These are phyloP conservation scores for Celoporthe dispersa DNA, from an alignment of 2,329 filamentous ascomycete species.

Conservation along the genomic window DNA sequence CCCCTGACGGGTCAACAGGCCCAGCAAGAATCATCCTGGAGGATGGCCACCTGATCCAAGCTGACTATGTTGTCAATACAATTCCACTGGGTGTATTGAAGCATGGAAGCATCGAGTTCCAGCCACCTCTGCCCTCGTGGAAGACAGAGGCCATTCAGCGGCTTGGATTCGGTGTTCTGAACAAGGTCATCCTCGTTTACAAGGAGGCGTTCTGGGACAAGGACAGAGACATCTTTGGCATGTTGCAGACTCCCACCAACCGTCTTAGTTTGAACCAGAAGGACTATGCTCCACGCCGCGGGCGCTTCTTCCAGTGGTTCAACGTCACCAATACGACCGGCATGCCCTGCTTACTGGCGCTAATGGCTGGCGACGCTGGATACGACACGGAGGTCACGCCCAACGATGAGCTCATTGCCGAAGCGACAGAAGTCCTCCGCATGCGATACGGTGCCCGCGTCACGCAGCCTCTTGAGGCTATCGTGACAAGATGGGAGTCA, in stretches of 20 bases:
- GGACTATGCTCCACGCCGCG: slow-evolving; percentile 78
- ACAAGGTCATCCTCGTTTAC: slow-evolving; percentile 94
- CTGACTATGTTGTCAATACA: slow-evolving; percentile 91
- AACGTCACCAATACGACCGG: slow-evolving; percentile 91
- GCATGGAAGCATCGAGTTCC: slow-evolving; percentile 77
- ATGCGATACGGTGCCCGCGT: slow-evolving; percentile 75
- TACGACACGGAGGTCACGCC: slow-evolving; percentile 80
- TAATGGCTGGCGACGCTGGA: slow-evolving; percentile 95
- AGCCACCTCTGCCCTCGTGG: slow-evolving; percentile 87
- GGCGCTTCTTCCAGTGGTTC: slow-evolving; percentile 98
- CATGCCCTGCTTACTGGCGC: slow-evolving; percentile 81
- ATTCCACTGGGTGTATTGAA: slow-evolving; percentile 92
- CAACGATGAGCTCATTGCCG: slow-evolving; percentile 75
- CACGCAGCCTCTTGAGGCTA: slow-evolving; percentile 73
- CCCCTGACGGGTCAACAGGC: slow-evolving; percentile 50
- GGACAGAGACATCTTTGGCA: slow-evolving; percentile 89
- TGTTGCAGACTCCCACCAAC: slow-evolving; percentile 75
- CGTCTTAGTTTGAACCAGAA: slow-evolving; percentile 74
- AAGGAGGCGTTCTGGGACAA: slow-evolving; percentile 89
- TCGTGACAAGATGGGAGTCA: slow-evolving; percentile 90
- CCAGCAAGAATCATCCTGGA: slow-evolving; percentile 72
- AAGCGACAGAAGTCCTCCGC: slow-evolving; percentile 79
- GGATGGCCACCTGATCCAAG: slow-evolving; percentile 75
- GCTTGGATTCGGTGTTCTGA: slow-evolving; percentile 90
- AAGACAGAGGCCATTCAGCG: slow-evolving; percentile 80